Base-by-base conservation (phyloP, 805 yeast genomes). In the Clavispora santaluciae region DNA sequence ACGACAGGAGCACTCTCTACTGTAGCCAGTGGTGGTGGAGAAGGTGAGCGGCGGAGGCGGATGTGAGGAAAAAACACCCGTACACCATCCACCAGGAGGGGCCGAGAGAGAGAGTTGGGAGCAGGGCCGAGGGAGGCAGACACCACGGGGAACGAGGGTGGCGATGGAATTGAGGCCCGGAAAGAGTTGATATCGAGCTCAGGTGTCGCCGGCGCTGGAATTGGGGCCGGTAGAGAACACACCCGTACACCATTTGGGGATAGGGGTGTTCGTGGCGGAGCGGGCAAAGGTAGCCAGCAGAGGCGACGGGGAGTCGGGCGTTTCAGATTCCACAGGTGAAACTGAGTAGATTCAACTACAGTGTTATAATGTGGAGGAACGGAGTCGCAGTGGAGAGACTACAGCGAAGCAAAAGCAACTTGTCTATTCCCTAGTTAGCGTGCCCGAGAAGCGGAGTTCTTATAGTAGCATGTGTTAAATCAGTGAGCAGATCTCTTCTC, bases 1-100 rank as follows among this genome's bases (percentile, higher is more conserved):
- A 21, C 25, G 49, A 41, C 54, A 50, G 54, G 54, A 50, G 53
- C 18, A 22, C 53, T 44, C 54, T 50, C 54, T 43, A 50, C 54
- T 46, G 53, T 41, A 47, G 28, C 24, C 18, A 11, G 36, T 10
- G 33, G 38, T 22, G 12, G 33, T 33, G 36, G 39, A 17, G 39
- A 18, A 18, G 12, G 39, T 34, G 26, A 18, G 36, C 9, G 36
- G 25, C 22, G 29, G n/a, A 20, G 31, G 31, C 31, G 20, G 31
- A 25, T 6, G 29, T 25, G 8, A 5, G 33, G 33, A 17, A 9
- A 15, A 12, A 24, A 22, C 40, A 41, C 38, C 44, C 44, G 41
- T 37, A 41, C 44, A 37, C 37, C 44, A 25, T 3, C 7, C 20
- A 6, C n/a, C n/a, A n/a, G n/a, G n/a, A 5, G 31, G 31, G 31